Evolutionary conservation across 2,329 filamentous ascomycete species (phyloP), one percentile per base, ranked within the genome.

Genomic region (Mariannaea elegans): DNA sequence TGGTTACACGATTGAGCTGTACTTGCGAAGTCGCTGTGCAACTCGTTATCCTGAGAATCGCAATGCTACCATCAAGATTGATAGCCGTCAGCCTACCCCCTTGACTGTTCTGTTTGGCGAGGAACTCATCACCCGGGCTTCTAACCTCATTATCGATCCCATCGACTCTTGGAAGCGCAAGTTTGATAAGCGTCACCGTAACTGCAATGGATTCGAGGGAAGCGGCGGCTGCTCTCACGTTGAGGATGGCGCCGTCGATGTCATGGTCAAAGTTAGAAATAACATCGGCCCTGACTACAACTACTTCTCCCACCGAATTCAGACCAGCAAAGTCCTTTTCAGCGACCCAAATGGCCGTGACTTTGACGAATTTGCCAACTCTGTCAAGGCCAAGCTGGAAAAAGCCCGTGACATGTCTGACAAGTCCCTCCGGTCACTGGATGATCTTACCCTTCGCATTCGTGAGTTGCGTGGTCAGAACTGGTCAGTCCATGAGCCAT

Each of bases 391-490:
- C 38, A 73, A 69, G 24, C 68, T 85, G 5, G 57, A 67, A 23
- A 68, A 73, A 18, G 71, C 76, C 32, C 74, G 81, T 39, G 75
- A 81, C 45, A 71, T 73, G 21, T 71, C 76, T 8, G 83, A 86
- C 65, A 70, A 72, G 29, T 74, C 70, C 7, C 67, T 84, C 46
- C 72, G 70, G 39, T 69, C 67, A 8, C 71, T 80, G 63, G 77
- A 84, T 53, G 83, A 86, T 61, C 75, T 86, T 16, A 80, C 82
- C 41, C 72, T 85, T 4, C 76, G 76, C 9, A 73, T 85, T 12
- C 75, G 78, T 14, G 78, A 84, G 54, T 71, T 86, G 39, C 76
- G 77, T 12, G 80, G 80, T 6, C 74, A 74, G 8, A 76, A 76
- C 3, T 85, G 83, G 82, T 73, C 75, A 7, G 65, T 81, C 16